Evolutionary conservation across 164 flowering plant species (phyloP).

Genomic region (Buxus sempervirens): DNA sequence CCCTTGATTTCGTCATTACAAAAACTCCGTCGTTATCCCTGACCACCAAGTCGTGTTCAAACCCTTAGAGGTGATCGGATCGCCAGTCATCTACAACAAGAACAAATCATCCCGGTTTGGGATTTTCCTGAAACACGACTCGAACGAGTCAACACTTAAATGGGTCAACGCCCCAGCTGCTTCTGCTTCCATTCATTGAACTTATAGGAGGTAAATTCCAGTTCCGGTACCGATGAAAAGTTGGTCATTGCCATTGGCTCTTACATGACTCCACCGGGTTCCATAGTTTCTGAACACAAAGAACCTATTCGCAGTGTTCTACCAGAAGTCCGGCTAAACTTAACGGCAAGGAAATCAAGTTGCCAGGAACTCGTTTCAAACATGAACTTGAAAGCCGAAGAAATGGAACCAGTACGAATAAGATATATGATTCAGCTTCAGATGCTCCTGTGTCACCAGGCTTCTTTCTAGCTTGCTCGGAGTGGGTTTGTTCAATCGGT

Average conservation of each 20-base stretch:
- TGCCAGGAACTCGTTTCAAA: constrained; percentile 35
- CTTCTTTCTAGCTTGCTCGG: too few species aligned
- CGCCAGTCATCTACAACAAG: too few species aligned
- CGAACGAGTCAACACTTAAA: constrained; percentile 26
- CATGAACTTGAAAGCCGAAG: constrained; percentile 49
- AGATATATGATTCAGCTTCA: too few species aligned
- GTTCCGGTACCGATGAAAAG: constrained; percentile 22
- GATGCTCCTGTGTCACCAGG: too few species aligned
- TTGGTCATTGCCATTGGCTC: constrained; percentile 45
- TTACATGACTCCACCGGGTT: constrained; percentile 59
- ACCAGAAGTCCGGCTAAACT: constrained; percentile 41
- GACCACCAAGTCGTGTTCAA: constrained; percentile 59
- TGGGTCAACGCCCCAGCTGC: constrained; percentile 53
- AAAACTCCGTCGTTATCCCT: too few species aligned
- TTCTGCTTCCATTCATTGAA: constrained; percentile 61
- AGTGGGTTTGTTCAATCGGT: too few species aligned
- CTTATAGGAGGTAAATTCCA: constrained; percentile 50
- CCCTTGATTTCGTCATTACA: constrained; percentile 52
- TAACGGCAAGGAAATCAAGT: constrained; percentile 36
- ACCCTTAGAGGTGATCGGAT: constrained; percentile 48
- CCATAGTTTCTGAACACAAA: constrained; percentile 30
- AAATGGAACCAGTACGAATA: too few species aligned
- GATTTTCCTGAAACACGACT: too few species aligned
- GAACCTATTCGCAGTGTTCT: constrained; percentile 24
- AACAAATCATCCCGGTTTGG: too few species aligned